phyloP scores from a whole-genome alignment of 495 filamentous ascomycete genomes.

The Neurospora sp. region DNA sequence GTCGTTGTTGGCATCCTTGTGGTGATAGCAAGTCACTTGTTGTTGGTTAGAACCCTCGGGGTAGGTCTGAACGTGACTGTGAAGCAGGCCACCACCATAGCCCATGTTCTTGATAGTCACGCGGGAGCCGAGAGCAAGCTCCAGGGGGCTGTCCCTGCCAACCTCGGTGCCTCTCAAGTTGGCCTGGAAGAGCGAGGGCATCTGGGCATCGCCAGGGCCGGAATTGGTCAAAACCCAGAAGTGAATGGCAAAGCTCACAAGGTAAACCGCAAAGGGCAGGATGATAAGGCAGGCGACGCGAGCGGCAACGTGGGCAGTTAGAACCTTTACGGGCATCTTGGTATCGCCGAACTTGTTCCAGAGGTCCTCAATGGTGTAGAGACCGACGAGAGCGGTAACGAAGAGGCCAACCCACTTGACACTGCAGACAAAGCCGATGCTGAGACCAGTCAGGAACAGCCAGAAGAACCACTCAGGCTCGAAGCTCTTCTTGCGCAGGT shows the following conservation, averaged over 20 bases:
- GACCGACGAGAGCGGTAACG: constrained; percentile 83
- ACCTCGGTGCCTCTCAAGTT: constrained; percentile 91
- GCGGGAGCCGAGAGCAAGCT: constrained; percentile 79
- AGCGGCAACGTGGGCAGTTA: constrained; percentile 67
- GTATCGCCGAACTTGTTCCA: constrained; percentile 97
- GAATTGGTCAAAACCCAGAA: constrained; percentile 89
- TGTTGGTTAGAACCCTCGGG: constrained; percentile 92
- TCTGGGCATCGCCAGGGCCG: constrained; percentile 94
- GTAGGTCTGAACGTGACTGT: constrained; percentile 91
- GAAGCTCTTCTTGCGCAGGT: constrained; percentile 72
- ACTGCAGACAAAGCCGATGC: constrained; percentile 94
- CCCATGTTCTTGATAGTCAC: constrained; percentile 98
- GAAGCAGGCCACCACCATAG: constrained; percentile 93
- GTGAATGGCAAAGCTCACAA: constrained; percentile 89
- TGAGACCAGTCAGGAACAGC: constrained; percentile 83
- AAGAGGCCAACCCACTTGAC: constrained; percentile 98
- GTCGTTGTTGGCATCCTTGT: constrained; percentile 99
- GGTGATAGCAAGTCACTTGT: constrained; percentile 97
- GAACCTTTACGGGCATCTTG: constrained; percentile 69
- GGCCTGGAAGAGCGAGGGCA: constrained; percentile 98
- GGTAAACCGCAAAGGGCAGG: constrained; percentile 78
- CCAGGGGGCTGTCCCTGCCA: constrained; percentile 84
- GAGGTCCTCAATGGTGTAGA: constrained; percentile 93
- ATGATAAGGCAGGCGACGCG: constrained; percentile 82
- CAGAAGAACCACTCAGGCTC: constrained; percentile 83